Percentiles rank a stretch among this genome's conserved stretches.
These are phyloP conservation scores for Dysphania ambrosioides DNA, from an alignment of 148 eudicot species.

Conservation along the genomic window DNA sequence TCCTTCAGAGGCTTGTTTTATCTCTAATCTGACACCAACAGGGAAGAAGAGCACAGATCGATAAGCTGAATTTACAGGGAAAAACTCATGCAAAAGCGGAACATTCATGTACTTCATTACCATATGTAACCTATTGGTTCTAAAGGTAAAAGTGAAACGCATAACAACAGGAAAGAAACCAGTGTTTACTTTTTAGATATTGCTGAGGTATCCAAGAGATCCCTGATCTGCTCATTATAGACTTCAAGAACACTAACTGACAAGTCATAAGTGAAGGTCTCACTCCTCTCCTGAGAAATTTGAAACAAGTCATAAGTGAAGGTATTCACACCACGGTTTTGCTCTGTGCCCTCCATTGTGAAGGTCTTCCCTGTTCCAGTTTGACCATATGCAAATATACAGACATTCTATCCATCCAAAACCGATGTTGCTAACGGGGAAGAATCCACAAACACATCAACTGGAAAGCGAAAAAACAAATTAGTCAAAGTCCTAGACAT, in stretches of 20 bases:
- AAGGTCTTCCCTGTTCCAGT: conserved; percentile 96
- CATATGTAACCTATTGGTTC: background rate
- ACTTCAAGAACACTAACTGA: conserved; percentile 96
- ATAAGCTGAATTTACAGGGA: background rate
- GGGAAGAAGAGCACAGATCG: background rate
- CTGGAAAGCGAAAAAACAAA: conserved; percentile 36
- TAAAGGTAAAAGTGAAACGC: background rate
- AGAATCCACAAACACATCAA: conserved; percentile 84
- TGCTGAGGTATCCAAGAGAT: conserved; percentile 56
- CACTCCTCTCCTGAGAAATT: conserved; percentile 60
- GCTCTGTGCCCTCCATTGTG: conserved; percentile 91
- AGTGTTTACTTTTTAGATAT: conserved; percentile 57
- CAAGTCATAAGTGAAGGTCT: conserved; percentile 55
- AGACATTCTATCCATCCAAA: conserved; percentile 91
- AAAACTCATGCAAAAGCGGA: background rate
- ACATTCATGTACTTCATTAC: background rate
- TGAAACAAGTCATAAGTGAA: no score
- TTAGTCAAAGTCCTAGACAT: background rate
- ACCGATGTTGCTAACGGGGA: conserved; percentile 86
- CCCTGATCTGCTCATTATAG: conserved; percentile 93
- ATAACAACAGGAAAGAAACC: background rate
- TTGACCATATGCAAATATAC: conserved; percentile 97
- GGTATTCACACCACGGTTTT: conserved; percentile 82
- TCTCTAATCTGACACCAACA: conserved; percentile 57
- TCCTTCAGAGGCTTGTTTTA: conserved; percentile 87